Evolutionary conservation across 495 filamentous ascomycete species (phyloP).

Genomic region (Penicillium manginii): DNA sequence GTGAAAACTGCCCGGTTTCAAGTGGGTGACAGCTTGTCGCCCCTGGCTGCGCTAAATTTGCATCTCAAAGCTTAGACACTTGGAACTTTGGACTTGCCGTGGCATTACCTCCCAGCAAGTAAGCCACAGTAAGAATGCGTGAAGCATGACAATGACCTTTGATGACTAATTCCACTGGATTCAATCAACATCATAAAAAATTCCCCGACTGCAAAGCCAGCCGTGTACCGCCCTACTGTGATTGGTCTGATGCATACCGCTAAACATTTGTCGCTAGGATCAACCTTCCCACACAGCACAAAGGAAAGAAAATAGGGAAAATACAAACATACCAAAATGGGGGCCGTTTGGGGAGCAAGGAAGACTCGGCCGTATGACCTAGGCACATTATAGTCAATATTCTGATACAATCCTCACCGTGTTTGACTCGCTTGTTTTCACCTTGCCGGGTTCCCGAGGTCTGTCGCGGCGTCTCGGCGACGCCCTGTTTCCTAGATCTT

Average conservation of each 20-base stretch:
- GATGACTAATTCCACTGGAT: neutral
- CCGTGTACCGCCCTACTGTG: neutral
- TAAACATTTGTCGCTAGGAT: neutral
- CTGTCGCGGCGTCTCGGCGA: conserved; percentile 10
- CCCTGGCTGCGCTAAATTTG: neutral
- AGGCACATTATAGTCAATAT: neutral
- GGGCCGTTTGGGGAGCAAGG: neutral
- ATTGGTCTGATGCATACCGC: conserved; percentile 8
- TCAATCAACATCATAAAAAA: neutral
- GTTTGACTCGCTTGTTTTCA: conserved; percentile 24
- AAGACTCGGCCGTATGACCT: neutral
- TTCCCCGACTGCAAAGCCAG: neutral
- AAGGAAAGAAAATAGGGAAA: neutral
- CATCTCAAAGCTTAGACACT: conserved; percentile 17
- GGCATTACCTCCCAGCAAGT: neutral
- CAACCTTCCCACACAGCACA: conserved; percentile 1
- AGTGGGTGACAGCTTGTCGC: conserved; percentile 4
- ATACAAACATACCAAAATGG: neutral
- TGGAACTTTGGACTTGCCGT: neutral
- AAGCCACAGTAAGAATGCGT: neutral
- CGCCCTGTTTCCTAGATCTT: neutral
- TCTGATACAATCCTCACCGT: conserved; percentile 1
- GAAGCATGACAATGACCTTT: neutral
- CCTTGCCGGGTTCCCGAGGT: conserved; percentile 23
- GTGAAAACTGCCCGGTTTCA: conserved; percentile 13